Evolutionary conservation across 495 filamentous ascomycete species (phyloP), one percentile per base, ranked within the genome.

Genomic region (Sordaria brevicollis): DNA sequence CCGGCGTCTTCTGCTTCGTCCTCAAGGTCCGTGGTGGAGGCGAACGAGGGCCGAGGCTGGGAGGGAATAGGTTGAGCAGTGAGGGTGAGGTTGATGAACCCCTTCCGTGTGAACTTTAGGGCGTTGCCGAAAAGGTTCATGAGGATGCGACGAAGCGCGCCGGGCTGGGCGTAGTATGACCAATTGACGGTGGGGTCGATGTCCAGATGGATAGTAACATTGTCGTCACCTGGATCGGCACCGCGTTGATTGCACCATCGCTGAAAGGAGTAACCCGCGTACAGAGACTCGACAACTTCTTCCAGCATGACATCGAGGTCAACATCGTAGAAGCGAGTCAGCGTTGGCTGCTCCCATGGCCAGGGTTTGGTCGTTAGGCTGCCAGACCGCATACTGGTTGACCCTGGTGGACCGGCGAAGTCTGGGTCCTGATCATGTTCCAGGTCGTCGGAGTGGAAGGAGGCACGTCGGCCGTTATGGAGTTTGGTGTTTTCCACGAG

Each of bases 121-220:
- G 92, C 88, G 77, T 96, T 96, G 19, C 92, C 90, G 68, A 93
- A 89, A 2, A 94, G 71, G 73, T 96, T 94, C 89, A 93, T 92
- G 36, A 95, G 85, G 49, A 93, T 86, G 3, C 92, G 86, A 19
- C 90, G 85, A 41, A 93, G 78, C 3, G 91, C 91, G 5, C 91
- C 91, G 0, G 90, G 89, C 43, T 93, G 89, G 0, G 88, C 87
- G 5, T 81, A 81, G 77, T 91, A 93, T 13, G 85, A 70, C 82
- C 88, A 93, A 43, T 86, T 83, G 19, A 81, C 81, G 5, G 80
- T 73, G 9, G 79, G 79, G 29, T 87, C 83, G 57, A 93, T 85
- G 76, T 92, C 89, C 13, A 93, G 75, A 37, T 89, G 81, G 35
- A 93, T 85, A 15, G 86, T 82, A 5, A 91, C 84, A 3, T 35